Base-by-base conservation (phyloP, 2,329 filamentous ascomycete species). In the Iodosphaeria phyllophila region DNA sequence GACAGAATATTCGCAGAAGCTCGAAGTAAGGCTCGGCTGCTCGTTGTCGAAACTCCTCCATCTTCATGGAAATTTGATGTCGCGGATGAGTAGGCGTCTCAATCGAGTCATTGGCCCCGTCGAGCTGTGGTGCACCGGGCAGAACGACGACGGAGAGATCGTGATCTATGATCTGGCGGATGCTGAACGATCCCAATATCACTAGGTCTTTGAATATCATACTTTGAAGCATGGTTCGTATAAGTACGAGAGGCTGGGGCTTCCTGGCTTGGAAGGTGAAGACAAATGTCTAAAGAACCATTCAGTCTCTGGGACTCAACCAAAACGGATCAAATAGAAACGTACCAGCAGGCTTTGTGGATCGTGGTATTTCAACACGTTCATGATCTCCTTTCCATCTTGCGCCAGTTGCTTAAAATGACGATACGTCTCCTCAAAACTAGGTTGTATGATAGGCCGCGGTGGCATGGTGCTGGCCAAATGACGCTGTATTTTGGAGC, bases 381-480 rank as follows among this genome's bases (percentile, higher is more conserved):
- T 59, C 25, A 71, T 61, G 12, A 74, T 59, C 35, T 84, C 73
- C 14, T 66, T 54, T 2, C 73, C 74, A 45, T 92, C 80, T 28
- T 64, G 55, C 32, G 76, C 77, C 15, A 93, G 51, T 22, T 70
- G 66, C 28, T 62, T 62, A 32, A 93, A 59, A 36, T 79, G 73
- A 12, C 52, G 52, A 33, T 75, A 64, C 1, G 83, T 77, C 38
- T 80, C 72, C 9, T 73, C 64, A 36, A 79, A 75, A 14, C 64
- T 67, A 3, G 84, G 56, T 26, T 80, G 63, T 8, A 93, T 78
- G 37, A 93, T 86, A 0, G 86, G 84, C 6, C 86, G 67, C 6
- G 89, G 89, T 4, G 89, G 89, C 39, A 93, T 84, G 1, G 83
- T 93, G 36, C 83, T 93, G 1, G 89, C 84, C 16, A 98, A 59